phyloP scores from a whole-genome alignment of 495 filamentous ascomycete genomes.

The Aspergillus sclerotiicarbonarius region DNA sequence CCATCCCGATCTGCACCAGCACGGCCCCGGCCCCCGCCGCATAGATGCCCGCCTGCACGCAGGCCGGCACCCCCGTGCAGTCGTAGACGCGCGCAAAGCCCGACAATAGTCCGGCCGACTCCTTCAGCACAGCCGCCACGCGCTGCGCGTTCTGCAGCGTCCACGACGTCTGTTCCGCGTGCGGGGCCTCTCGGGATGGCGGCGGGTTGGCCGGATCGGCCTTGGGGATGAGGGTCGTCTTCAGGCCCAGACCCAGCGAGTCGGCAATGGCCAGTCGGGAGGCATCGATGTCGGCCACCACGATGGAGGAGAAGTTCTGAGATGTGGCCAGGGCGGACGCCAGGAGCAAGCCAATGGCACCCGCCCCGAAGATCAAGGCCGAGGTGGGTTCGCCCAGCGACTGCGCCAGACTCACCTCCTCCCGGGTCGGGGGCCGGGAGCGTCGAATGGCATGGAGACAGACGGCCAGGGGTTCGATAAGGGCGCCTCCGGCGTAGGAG shows the following conservation, averaged over 20 bases:
- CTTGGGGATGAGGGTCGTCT: conserved; percentile 56
- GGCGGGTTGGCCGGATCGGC: conserved; percentile 34
- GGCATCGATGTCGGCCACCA: conserved; percentile 78
- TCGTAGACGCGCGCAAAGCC: conserved; percentile 83
- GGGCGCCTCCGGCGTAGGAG: conserved; percentile 65
- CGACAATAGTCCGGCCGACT: conserved; percentile 48
- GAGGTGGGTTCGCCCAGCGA: conserved; percentile 37
- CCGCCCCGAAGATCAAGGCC: conserved; percentile 76
- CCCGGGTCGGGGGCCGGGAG: conserved; percentile 48
- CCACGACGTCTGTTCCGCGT: conserved; percentile 39
- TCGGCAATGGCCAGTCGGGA: conserved; percentile 71
- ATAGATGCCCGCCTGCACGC: conserved; percentile 84
- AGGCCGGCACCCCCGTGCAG: conserved; percentile 85
- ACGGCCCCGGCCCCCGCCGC: conserved; percentile 75
- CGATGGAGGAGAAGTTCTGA: conserved; percentile 67
- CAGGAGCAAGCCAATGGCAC: conserved; percentile 74
- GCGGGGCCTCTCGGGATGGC: conserved; percentile 36
- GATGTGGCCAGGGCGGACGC: conserved; percentile 58
- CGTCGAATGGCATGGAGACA: conserved; percentile 71
- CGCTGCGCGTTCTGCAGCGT: conserved; percentile 39
- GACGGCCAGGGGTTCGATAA: conserved; percentile 78
- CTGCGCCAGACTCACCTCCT: conserved; percentile 25
- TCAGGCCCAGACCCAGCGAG: conserved; percentile 64
- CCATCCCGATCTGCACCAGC: conserved; percentile 90
- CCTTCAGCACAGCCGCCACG: conserved; percentile 42